Base-by-base conservation (phyloP, 345 rosid species). In the Salix suchowensis region DNA sequence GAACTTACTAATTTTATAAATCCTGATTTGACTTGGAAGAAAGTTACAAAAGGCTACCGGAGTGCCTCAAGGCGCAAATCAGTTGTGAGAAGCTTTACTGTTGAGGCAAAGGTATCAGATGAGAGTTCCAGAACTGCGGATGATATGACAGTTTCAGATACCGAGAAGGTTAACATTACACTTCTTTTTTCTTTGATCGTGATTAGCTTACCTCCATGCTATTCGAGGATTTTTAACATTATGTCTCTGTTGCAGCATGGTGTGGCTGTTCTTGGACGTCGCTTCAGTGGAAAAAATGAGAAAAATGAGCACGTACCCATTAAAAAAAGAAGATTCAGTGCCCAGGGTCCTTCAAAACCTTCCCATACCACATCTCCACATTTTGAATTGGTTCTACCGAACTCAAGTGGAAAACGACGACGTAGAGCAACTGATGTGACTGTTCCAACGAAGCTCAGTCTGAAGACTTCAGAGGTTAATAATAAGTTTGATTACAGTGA, bases 21-120 rank as follows among this genome's bases (percentile, higher is more conserved):
- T 85, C 79, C 90, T 26, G 80, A 79, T 46, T 85, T 83, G 76
- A 85, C 88, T 68, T 86, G 90, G 92, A 85, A 89, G 80, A 78
- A 68, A 8, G 88, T 83, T 30, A 62, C 89, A 42, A 89, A 89
- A 77, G 89, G 90, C 42, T 86, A 80, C 79, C 76, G 84, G 84
- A 84, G 89, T 66, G 39, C 71, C 8, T 78, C 81, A 14, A 88
- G 85, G 78, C 88, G 86, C 30, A 88, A 83, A 76, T 42, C 74
- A 6, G 76, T 68, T 75, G 54, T 32, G 58, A 81, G 80, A 66
- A 79, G 58, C 62, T 76, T 70, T 44, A 72, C 64, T n/a, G 73
- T 74, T 9, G 85, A 72, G 32, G 40, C 71, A 72, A 74, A 76
- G 79, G 18, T 52, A 75, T 44, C 75, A n/a, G 79, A 77, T 58